Evolutionary conservation across 116 monocot genomes (phyloP), one percentile per base, ranked within the genome.

Genomic region (Cymodocea nodosa): DNA sequence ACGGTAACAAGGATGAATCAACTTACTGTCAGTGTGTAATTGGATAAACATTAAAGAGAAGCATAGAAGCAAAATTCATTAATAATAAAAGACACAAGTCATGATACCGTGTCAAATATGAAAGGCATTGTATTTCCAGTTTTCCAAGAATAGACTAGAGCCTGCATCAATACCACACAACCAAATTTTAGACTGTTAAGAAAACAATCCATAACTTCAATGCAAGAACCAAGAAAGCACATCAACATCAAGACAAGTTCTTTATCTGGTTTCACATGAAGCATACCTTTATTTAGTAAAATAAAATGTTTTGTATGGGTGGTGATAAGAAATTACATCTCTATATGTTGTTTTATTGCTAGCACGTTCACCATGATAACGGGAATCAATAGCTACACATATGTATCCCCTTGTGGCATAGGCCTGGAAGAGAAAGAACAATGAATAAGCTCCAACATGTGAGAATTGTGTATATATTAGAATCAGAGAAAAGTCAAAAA

Each of bases 351-450:
- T 84, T 6, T 23, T 30, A 55, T 39, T 89, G 23, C 62, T 80
- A 16, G 98, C 98, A 37, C 98, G 80, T 81, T 99, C 89, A 63
- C 98, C 98, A 78, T 99, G 98, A 71, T 99, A 99, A 18, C 98
- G 98, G 67, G 89, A 84, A 81, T 99, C 98, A 60, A 99, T 76
- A 24, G 98, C 84, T 69, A 99, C 65, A 72, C 89, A 77, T 53
- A 92, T 69, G 67, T 99, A 98, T 69, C 84, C 98, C 52, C 98
- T 75, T n/a, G 98, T 92, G 73, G 92, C 89, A 79, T 92, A 89
- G 59, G 92, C 92, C 98, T 98, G 65, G 50, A 81, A 35, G 51
- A 64, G 49, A 63, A 65, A 65, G 73, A 19, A 19, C 62, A 63
- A 63, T 9, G 23, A 37, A 50, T 67, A 19, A 59, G 40, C 16